Evolutionary conservation across 352 stramenopile species (phyloP).

Genomic region (Pythium brassicae): DNA sequence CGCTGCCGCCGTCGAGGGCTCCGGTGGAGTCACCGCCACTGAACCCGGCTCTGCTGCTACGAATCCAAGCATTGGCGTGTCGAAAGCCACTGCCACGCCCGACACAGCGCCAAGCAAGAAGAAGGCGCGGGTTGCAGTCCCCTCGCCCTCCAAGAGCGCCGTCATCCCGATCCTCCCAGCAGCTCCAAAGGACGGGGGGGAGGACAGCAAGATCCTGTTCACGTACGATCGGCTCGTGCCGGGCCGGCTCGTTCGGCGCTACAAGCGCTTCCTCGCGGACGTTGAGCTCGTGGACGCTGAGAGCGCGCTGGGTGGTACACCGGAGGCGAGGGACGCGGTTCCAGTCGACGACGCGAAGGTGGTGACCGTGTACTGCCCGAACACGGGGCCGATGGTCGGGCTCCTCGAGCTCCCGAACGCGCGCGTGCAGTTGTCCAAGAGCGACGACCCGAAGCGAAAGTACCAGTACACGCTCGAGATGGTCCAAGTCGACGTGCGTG

Average conservation of each 20-base stretch:
- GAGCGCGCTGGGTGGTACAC: background rate
- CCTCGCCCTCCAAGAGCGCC: constrained; percentile 15
- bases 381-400: constrained; percentile 79
- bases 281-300: constrained; percentile 38
- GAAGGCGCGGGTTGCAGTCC: background rate
- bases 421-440: constrained; percentile 75
- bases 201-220: constrained; percentile 29
- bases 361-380: constrained; percentile 80
- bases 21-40: too few species aligned
- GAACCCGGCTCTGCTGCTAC: background rate
- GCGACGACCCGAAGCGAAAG: constrained; percentile 70
- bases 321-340: background rate
- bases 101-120: background rate
- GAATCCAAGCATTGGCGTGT: too few species aligned
- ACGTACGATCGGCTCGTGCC: constrained; percentile 49
- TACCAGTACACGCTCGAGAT: constrained; percentile 84
- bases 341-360: constrained; percentile 14
- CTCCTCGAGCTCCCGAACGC: constrained; percentile 63
- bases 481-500: constrained; percentile 73
- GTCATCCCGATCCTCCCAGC: constrained; percentile 1
- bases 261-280: constrained; percentile 84
- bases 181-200: too few species aligned
- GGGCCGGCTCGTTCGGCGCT: constrained; percentile 56
- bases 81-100: background rate
- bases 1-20: too few species aligned